Conservation (phyloP, 2,329 filamentous ascomycete genomes). For the Esteya vermicola region DNA sequence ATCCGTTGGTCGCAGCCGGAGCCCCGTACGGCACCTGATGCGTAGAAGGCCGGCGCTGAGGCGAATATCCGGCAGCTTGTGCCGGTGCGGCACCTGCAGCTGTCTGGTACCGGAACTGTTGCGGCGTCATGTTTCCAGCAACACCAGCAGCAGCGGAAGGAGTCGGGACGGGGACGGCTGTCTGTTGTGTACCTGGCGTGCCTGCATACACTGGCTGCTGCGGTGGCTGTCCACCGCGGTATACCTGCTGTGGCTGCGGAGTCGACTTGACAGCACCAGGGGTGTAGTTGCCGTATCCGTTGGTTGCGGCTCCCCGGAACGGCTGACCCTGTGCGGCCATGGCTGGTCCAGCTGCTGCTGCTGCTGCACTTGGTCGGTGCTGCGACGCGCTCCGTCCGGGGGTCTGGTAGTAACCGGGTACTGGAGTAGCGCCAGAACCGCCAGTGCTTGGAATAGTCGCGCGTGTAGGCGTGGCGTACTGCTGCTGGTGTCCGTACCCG, state of each 20-base stretch:
- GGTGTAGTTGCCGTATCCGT: constrained; percentile 32
- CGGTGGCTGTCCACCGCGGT: constrained; percentile 29
- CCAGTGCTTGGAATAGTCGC: constrained; percentile 28
- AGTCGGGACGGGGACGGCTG: too few species aligned
- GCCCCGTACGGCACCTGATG: constrained; percentile 17
- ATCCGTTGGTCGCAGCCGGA: constrained; percentile 30
- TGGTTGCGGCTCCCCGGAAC: constrained; percentile 31
- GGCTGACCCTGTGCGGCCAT: constrained; percentile 13
- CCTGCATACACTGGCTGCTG: constrained; percentile 18
- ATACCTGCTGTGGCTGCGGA: constrained; percentile 34
- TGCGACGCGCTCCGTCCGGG: constrained; percentile 25
- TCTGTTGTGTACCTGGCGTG: neutral
- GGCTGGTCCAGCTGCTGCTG: too few species aligned
- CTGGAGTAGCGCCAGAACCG: too few species aligned
- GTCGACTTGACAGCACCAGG: constrained; percentile 37
- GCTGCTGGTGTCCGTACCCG: constrained; percentile 28
- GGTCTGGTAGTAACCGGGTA: constrained; percentile 26
- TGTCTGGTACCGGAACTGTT: constrained; percentile 21
- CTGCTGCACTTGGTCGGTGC: too few species aligned
- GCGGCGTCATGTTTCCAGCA: too few species aligned
- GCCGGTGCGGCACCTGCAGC: neutral
- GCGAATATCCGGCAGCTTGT: constrained; percentile 8
- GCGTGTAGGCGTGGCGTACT: constrained; percentile 33
- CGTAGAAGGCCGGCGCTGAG: too few species aligned
- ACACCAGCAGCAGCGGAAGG: too few species aligned